A percentile compares a stretch with the other conserved stretches of the same genome.
Conservation (phyloP, 177 flowering plant species). For the Vitis hybrid region DNA sequence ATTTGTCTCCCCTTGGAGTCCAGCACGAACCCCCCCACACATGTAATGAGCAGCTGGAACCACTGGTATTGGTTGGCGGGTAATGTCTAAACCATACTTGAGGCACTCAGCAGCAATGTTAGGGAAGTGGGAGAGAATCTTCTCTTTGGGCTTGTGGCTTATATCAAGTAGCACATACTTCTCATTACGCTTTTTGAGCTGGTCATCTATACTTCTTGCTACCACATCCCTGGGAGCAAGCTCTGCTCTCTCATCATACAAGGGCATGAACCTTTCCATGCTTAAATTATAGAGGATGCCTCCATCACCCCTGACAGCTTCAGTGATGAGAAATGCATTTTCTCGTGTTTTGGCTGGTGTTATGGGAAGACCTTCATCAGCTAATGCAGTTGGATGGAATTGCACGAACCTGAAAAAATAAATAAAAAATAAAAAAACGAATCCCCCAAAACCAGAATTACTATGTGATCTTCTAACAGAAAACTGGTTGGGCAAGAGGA, state of each 20-base stretch:
- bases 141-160: constrained; percentile 71
- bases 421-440: neutral
- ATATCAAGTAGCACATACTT: constrained; percentile 91
- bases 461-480: neutral
- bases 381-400: constrained; percentile 97
- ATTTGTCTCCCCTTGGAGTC: constrained; percentile 91
- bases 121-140: constrained; percentile 90
- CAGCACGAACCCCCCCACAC: constrained; percentile 99
- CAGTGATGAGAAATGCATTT: constrained; percentile 93
- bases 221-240: constrained; percentile 97
- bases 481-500: too few relatives aligned
- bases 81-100: constrained; percentile 76
- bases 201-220: constrained; percentile 95
- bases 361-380: constrained; percentile 90
- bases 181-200: constrained; percentile 79
- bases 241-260: constrained; percentile 87
- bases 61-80: constrained; percentile 87
- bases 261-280: constrained; percentile 95
- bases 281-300: constrained; percentile 81
- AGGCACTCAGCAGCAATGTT: constrained; percentile 95
- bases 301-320: constrained; percentile 97
- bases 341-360: constrained; percentile 61
- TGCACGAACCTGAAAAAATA: constrained; percentile 79
- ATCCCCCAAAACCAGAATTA: constrained; percentile 1
- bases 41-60: constrained; percentile 99